A percentile compares a stretch with the other conserved stretches of the same genome.
phyloP scores from a whole-genome alignment of 495 filamentous ascomycete genomes.

The Chaetomium fimeti region DNA sequence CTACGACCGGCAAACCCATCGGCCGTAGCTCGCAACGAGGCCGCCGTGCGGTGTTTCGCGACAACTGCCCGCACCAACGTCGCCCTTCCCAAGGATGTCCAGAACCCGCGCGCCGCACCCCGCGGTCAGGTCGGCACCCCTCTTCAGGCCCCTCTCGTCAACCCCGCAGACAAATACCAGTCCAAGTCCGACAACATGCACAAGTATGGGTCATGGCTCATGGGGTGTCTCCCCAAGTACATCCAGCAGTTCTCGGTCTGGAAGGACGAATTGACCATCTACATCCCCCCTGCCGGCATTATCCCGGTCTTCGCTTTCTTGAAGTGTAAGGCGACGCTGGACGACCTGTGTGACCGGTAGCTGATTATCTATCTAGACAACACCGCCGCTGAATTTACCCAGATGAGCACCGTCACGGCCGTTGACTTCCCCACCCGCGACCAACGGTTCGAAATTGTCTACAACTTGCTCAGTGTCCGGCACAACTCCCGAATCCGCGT shows the following conservation, averaged over 20 bases:
- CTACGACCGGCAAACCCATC: slow-evolving; percentile 54
- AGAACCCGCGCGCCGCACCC: slow-evolving; percentile 69
- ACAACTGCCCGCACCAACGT: slow-evolving; percentile 46
- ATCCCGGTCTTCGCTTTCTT: slow-evolving; percentile 92
- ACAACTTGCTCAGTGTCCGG: slow-evolving; percentile 92
- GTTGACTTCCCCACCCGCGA: slow-evolving; percentile 94
- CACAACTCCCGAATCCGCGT: slow-evolving; percentile 96
- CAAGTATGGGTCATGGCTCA: slow-evolving; percentile 91
- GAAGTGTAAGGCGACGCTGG: slow-evolving; percentile 57
- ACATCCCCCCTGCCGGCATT: slow-evolving; percentile 82
- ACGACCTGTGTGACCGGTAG: neutral
- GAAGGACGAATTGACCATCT: slow-evolving; percentile 98
- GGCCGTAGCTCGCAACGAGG: slow-evolving; percentile 28
- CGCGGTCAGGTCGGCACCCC: slow-evolving; percentile 46
- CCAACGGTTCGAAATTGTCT: slow-evolving; percentile 96
- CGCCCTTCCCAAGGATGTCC: slow-evolving; percentile 56
- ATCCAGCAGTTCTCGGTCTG: slow-evolving; percentile 98
- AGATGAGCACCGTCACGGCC: slow-evolving; percentile 84
- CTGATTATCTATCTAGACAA: slow-evolving; percentile 55
- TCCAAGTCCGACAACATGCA: slow-evolving; percentile 81
- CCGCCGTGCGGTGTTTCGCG: slow-evolving; percentile 53
- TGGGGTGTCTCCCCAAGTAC: slow-evolving; percentile 95
- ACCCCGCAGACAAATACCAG: slow-evolving; percentile 88
- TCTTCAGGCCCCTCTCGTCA: slow-evolving; percentile 77
- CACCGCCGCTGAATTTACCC: slow-evolving; percentile 94